Evolutionary conservation across 2,329 filamentous ascomycete species (phyloP).

Genomic region (Hyphodiscus sp.): DNA sequence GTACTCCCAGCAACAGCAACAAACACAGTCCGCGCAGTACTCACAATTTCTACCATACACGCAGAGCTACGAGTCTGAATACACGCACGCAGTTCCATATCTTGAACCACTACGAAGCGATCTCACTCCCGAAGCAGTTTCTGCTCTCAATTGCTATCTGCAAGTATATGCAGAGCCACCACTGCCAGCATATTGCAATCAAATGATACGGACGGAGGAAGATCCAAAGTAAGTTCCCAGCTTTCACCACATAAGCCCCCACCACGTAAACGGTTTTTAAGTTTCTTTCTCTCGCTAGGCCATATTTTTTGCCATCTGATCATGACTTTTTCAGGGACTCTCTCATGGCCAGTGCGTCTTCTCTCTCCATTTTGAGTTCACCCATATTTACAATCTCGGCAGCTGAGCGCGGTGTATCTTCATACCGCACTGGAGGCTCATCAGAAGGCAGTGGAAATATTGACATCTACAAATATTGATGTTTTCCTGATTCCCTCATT

Average conservation of each 20-base stretch:
- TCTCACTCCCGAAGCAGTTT: background rate
- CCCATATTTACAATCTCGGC: background rate
- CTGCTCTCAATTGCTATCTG: background rate
- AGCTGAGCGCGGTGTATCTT: background rate
- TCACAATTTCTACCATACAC: background rate
- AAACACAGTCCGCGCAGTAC: background rate
- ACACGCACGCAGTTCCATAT: background rate
- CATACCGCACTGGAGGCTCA: background rate
- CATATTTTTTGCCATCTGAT: background rate
- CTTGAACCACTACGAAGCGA: background rate
- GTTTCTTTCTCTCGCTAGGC: background rate
- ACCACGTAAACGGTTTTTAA: background rate
- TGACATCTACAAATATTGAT: background rate
- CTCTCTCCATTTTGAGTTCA: background rate
- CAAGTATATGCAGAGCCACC: background rate
- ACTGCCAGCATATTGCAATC: background rate
- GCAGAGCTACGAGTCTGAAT: background rate
- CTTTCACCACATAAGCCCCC: background rate
- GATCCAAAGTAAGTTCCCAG: background rate
- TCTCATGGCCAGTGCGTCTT: background rate
- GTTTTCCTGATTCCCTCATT: background rate
- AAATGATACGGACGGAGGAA: background rate
- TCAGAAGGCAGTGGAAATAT: background rate
- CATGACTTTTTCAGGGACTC: background rate
- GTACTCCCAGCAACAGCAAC: background rate